Evolutionary conservation across 2,329 filamentous ascomycete species (phyloP).

Genomic region (Alternaria angustiovoidea): DNA sequence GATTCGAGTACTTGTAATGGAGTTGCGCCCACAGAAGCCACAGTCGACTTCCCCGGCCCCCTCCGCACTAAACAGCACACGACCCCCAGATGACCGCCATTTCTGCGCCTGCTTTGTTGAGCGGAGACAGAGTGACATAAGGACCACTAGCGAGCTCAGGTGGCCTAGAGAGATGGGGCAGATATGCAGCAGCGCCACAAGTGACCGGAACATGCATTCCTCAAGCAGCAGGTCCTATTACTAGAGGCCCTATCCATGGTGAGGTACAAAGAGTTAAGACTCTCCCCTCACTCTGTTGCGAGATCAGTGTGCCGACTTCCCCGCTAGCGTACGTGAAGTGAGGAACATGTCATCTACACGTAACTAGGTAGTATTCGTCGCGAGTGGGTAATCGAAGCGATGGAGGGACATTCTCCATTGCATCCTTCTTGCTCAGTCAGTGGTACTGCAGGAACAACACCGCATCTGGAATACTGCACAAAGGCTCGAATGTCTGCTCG

Average conservation of each 20-base stretch:
- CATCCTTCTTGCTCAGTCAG: no score
- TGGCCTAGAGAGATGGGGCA: constrained; percentile 3
- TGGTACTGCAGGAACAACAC: neutral
- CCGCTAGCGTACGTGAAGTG: neutral
- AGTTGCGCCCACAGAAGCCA: neutral
- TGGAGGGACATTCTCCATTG: neutral
- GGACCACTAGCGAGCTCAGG: neutral
- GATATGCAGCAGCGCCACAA: constrained; percentile 3
- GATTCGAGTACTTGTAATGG: constrained; percentile 3
- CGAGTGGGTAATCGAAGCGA: neutral
- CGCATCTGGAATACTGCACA: neutral
- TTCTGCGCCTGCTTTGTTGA: constrained; percentile 1
- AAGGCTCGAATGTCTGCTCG: neutral
- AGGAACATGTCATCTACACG: neutral
- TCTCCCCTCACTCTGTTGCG: neutral
- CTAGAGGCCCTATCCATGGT: neutral
- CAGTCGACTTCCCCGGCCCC: neutral
- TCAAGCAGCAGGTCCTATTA: neutral
- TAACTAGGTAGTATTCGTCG: neutral
- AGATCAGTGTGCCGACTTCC: neutral
- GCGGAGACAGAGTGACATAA: neutral
- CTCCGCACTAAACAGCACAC: neutral
- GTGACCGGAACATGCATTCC: constrained; percentile 6
- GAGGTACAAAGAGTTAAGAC: neutral
- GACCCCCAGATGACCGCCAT: neutral